A percentile compares a stretch with the other conserved stretches of the same genome.
Conservation (phyloP, 306 rosid genomes). For the Bauhinia variegata region DNA sequence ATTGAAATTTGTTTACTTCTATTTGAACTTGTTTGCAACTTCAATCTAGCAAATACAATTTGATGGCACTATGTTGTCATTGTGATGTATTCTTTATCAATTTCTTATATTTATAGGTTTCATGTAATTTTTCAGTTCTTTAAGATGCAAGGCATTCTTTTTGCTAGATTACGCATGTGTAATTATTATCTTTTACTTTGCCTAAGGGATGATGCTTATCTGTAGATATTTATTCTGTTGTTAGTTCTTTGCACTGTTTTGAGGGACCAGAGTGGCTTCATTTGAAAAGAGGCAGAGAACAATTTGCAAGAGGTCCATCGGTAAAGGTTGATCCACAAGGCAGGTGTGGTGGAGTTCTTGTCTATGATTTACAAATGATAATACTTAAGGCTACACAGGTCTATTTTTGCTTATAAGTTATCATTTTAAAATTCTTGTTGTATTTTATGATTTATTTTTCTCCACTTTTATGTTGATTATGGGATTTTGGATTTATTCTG, state of each 20-base stretch:
- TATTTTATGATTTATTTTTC: not conserved
- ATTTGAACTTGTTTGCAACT: not conserved
- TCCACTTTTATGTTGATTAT: not conserved
- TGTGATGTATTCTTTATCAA: not conserved
- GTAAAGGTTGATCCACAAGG: constrained; percentile 99
- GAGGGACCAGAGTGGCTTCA: constrained; percentile 98
- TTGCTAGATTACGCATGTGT: constrained; percentile 12
- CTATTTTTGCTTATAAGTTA: constrained; percentile 39
- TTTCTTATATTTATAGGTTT: not conserved
- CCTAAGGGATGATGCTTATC: constrained; percentile 35
- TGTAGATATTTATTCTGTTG: constrained; percentile 40
- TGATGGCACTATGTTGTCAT: constrained; percentile 15
- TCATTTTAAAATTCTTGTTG: constrained; percentile 22
- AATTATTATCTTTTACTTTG: constrained; percentile 10
- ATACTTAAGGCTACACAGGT: constrained; percentile 94
- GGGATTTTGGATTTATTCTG: constrained; percentile 20
- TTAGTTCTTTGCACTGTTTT: constrained; percentile 94
- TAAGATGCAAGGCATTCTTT: constrained; percentile 5
- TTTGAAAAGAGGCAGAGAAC: constrained; percentile 92
- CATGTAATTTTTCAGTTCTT: constrained; percentile 14
- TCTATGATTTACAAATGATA: constrained; percentile 90
- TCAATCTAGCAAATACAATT: constrained; percentile 3
- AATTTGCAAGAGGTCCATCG: constrained; percentile 89
- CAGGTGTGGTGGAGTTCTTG: constrained; percentile 86
- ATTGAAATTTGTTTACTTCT: too few species aligned